phyloP scores from a whole-genome alignment of 371 early-diverging fungal species.

The Apophysomyces ossiformis region DNA sequence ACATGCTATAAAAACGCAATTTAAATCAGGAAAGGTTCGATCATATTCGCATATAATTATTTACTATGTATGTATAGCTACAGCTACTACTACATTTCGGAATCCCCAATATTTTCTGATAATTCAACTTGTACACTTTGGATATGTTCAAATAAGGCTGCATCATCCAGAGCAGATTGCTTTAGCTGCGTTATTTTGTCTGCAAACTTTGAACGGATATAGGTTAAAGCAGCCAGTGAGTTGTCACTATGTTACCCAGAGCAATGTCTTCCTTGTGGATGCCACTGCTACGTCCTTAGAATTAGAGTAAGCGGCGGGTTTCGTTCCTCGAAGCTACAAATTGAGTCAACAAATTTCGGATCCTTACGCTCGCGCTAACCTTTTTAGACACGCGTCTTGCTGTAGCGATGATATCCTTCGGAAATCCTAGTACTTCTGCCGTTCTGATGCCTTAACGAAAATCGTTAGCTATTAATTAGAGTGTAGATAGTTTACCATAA shows the following conservation, averaged over 20 bases:
- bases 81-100: too few relatives aligned
- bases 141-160: conserved; percentile 20
- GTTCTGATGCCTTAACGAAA: conserved; percentile 44
- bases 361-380: conserved; percentile 15
- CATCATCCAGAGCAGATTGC: conserved; percentile 14
- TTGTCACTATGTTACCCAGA: conserved; percentile 29
- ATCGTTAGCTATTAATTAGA: background rate
- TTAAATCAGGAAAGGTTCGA: too few relatives aligned
- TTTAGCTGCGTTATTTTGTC: conserved; percentile 39
- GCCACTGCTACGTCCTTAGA: background rate
- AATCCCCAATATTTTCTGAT: background rate
- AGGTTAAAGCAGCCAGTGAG: background rate
- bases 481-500: conserved; percentile 38
- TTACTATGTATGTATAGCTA: too few relatives aligned
- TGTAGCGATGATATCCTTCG: conserved; percentile 36
- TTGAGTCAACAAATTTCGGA: too few relatives aligned
- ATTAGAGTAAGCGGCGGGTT: background rate
- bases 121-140: conserved; percentile 13
- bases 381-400: conserved; percentile 41
- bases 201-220: conserved; percentile 33
- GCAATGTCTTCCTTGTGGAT: conserved; percentile 18
- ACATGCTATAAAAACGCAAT: too few relatives aligned
- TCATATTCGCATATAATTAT: too few relatives aligned
- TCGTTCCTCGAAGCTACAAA: background rate
- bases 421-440: conserved; percentile 53